These are phyloP conservation scores for Tolypocladium sp. DNA, from an alignment of 2,329 filamentous ascomycete species.

Conservation along the genomic window DNA sequence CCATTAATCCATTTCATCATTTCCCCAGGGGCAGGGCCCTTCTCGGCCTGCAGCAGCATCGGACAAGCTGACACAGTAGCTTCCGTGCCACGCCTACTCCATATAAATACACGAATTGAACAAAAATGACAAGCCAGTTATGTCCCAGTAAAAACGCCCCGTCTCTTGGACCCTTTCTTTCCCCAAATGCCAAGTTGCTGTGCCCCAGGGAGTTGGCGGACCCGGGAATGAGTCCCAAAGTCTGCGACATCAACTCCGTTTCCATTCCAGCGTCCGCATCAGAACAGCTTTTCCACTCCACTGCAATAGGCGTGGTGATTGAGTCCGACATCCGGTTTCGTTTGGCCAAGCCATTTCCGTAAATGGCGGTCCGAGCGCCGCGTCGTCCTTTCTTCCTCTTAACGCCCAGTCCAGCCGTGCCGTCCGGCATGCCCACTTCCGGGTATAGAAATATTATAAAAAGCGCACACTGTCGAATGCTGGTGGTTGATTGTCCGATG, in stretches of 20 bases:
- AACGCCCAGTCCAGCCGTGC: neutral
- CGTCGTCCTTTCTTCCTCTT: neutral
- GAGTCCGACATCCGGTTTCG: neutral
- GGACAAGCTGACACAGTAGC: neutral
- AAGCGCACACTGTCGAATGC: neutral
- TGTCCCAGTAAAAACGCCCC: neutral
- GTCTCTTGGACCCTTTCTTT: neutral
- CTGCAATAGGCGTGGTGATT: neutral
- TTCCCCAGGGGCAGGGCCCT: neutral
- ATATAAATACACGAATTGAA: conserved; percentile 1
- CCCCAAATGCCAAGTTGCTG: neutral
- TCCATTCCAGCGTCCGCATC: neutral
- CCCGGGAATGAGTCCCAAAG: neutral
- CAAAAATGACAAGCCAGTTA: neutral
- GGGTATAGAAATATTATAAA: neutral
- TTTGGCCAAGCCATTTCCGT: neutral
- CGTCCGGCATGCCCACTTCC: neutral
- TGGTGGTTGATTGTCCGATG: neutral
- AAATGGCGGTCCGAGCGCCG: neutral
- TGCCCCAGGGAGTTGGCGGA: neutral
- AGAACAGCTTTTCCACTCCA: neutral
- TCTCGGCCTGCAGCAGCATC: neutral
- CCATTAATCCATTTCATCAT: neutral
- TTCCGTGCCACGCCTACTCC: neutral
- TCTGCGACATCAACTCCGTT: neutral